These are phyloP conservation scores for Coniochaeta sp. DNA, from an alignment of 2,329 filamentous ascomycete genomes.

Conservation along the genomic window DNA sequence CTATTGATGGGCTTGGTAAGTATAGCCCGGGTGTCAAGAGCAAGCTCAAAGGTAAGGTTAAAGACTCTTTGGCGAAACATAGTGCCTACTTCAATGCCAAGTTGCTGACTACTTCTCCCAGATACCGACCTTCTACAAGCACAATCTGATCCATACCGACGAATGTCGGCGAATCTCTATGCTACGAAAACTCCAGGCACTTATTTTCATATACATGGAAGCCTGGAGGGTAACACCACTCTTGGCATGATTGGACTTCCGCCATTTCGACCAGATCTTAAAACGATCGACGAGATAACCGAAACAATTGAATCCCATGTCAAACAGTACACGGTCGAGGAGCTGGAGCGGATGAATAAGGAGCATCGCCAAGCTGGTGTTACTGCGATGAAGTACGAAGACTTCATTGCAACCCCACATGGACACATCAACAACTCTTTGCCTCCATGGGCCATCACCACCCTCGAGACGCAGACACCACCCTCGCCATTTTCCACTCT, in stretches of 20 bases:
- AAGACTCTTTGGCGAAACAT: too few relatives aligned
- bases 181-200: slow-evolving; percentile 54
- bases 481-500: not conserved
- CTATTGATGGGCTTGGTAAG: slow-evolving; percentile 44
- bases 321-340: slow-evolving; percentile 41
- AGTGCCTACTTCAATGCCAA: too few relatives aligned
- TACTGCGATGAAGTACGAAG: slow-evolving; percentile 50
- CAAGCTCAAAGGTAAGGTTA: slow-evolving; percentile 20
- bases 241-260: slow-evolving; percentile 64
- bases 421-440: slow-evolving; percentile 7
- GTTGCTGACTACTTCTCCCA: slow-evolving; percentile 22
- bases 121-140: slow-evolving; percentile 66
- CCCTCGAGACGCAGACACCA: slow-evolving; percentile 5
- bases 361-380: slow-evolving; percentile 52
- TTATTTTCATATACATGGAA: slow-evolving; percentile 71
- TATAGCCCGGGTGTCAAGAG: slow-evolving; percentile 37
- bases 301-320: slow-evolving; percentile 52
- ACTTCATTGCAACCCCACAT: slow-evolving; percentile 50
- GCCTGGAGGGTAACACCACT: slow-evolving; percentile 62
- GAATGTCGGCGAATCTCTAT: slow-evolving; percentile 67
- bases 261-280: slow-evolving; percentile 52
- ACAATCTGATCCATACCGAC: slow-evolving; percentile 64
- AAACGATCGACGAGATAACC: slow-evolving; percentile 41
- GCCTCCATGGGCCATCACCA: slow-evolving; percentile 24
- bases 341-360: slow-evolving; percentile 53